These are phyloP conservation scores for Phaeodactylum tricornutum DNA, from an alignment of 108 stramenopile species.

Conservation along the genomic window DNA sequence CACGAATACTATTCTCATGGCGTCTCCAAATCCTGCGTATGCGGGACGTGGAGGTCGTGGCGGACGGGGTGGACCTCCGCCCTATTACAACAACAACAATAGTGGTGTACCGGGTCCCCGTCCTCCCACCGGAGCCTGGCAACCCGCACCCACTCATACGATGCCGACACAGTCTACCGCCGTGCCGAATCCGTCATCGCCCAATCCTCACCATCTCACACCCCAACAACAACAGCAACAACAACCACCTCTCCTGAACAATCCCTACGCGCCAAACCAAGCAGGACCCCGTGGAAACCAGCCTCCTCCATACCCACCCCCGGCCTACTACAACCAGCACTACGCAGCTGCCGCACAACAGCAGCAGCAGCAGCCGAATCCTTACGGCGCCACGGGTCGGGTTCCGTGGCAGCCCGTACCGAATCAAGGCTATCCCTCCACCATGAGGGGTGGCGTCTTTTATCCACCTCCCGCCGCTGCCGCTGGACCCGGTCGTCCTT, in stretches of 20 bases:
- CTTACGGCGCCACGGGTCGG: background rate
- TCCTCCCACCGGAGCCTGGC: conserved; percentile 26
- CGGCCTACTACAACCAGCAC: conserved; percentile 1
- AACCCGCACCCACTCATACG: conserved; percentile 19
- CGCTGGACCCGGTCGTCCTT: too few relatives aligned
- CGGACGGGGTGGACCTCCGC: background rate
- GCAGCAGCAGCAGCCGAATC: conserved; percentile 7
- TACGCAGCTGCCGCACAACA: background rate
- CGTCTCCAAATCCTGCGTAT: background rate
- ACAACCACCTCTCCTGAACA: conserved; percentile 4
- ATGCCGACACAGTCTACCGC: conserved; percentile 3
- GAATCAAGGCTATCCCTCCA: background rate
- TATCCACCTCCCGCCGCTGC: conserved; percentile 6
- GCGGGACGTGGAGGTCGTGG: background rate
- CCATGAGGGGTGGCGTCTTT: conserved; percentile 4
- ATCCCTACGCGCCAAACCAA: background rate
- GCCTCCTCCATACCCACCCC: background rate
- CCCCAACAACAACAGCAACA: conserved; percentile 13
- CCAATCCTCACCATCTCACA: conserved; percentile 1
- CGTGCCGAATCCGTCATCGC: conserved; percentile 9
- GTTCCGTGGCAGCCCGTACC: background rate
- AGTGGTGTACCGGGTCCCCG: background rate
- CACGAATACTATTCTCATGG: too few relatives aligned
- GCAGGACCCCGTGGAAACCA: conserved; percentile 3
- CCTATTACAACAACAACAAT: background rate